Evolutionary conservation across 805 yeast species (phyloP), one percentile per base, ranked within the genome.

Genomic region (Candida suzukii): DNA sequence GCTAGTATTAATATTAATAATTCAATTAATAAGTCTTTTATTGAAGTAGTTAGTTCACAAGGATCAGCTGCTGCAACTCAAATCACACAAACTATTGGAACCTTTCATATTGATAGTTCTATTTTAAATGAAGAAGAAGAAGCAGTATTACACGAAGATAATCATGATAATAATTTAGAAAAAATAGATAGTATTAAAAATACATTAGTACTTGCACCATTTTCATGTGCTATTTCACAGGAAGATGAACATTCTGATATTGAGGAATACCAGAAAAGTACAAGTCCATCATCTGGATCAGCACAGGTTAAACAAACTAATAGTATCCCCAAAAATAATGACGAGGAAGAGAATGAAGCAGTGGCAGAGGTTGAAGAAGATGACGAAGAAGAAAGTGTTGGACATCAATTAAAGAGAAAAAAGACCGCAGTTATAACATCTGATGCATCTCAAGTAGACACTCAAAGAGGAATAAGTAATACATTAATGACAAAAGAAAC

Each of bases 41-140:
- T 47, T 24, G 49, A 49, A 30, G 44, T 50, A 19, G 38, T 48
- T 2, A 48, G 51, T 37, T 48, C 51, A 3, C 51, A 48, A 35
- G 44, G 48, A 30, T 36, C 38, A 13, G 34, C 40, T 4, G 44
- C 48, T 9, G 49, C 37, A 12, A 40, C 33, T 10, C 38, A 41
- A 17, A n/a, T n/a, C n/a, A 36, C 38, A 31, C 19, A 41, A 36
- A 21, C 30, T 12, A 19, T 31, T 31, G 35, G 35, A 18, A 31
- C 32, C 22, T 32, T 13, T 33, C 19, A 33, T n/a, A 9, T 24
- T 26, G 14, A 27, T 13, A 26, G 29, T 26, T 10, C n/a, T n/a
- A n/a, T n/a, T n/a, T n/a, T n/a, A n/a, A n/a, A n/a, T n/a, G n/a
- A n/a, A n/a, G n/a, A n/a, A n/a, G n/a, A n/a, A n/a, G n/a, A n/a